A percentile compares a stretch with the other conserved stretches of the same genome.
Conservation (phyloP, 495 filamentous ascomycete genomes). For the Delitschia confertaspora region DNA sequence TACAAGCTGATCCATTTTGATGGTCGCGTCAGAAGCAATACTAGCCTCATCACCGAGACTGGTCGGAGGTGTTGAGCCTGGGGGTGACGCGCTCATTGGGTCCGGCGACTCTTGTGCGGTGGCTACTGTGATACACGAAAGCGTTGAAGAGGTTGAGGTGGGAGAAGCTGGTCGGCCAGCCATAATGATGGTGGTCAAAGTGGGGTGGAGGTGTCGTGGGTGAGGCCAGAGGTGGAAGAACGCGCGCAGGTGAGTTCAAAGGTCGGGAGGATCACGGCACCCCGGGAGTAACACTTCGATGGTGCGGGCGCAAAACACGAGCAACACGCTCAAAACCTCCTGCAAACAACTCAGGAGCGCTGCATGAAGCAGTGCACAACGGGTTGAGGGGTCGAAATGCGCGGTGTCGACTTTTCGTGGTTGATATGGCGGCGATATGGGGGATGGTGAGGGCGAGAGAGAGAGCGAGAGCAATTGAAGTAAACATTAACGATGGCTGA, state of each 20-base stretch:
- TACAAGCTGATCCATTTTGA: conserved; percentile 16
- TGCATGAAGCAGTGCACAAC: conserved; percentile 13
- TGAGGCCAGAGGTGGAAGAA: conserved; percentile 8
- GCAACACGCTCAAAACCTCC: conserved; percentile 1
- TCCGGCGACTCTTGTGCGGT: conserved; percentile 7
- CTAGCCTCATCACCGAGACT: conserved; percentile 30
- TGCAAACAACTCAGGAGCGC: not conserved
- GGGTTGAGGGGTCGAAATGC: conserved; percentile 10
- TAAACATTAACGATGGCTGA: conserved; percentile 21
- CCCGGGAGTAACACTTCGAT: conserved; percentile 19
- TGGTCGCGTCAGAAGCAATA: conserved; percentile 17
- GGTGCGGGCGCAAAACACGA: conserved; percentile 12
- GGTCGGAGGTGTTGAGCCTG: conserved; percentile 31
- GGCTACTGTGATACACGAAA: conserved; percentile 14
- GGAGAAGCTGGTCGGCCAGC: conserved; percentile 18
- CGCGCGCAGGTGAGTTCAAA: conserved; percentile 7
- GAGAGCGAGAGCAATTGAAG: conserved; percentile 12
- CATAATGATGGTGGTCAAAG: conserved; percentile 10
- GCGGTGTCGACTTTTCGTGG: conserved; percentile 7
- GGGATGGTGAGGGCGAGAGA: conserved; percentile 12
- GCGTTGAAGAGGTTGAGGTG: conserved; percentile 16
- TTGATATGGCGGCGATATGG: conserved; percentile 15
- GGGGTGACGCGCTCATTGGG: conserved; percentile 23
- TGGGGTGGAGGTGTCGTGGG: conserved; percentile 4
- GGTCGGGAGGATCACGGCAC: conserved; percentile 6